Evolutionary conservation across 345 rosid genomes (phyloP).

Genomic region (Gossypium herbaceum): DNA sequence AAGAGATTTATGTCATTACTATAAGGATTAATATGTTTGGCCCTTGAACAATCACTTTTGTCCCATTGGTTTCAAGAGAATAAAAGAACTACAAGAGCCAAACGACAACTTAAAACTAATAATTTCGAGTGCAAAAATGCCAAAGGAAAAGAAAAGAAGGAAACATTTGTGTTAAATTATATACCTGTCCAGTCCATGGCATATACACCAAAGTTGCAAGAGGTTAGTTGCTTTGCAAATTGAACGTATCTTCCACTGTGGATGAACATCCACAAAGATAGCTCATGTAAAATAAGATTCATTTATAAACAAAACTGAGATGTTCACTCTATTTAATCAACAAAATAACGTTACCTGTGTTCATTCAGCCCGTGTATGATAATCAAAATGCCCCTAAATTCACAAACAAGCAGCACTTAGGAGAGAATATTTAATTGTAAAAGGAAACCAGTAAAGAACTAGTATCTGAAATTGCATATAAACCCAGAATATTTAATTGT

Average conservation of each 20-base stretch:
- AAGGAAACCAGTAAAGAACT: not conserved
- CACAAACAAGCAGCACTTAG: not conserved
- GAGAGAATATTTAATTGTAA: too few relatives aligned
- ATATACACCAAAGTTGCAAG: slow-evolving; percentile 65
- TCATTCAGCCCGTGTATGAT: too few relatives aligned
- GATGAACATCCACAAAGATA: not conserved
- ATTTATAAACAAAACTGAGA: not conserved
- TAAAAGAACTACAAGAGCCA: not conserved
- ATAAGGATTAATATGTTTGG: slow-evolving; percentile 16
- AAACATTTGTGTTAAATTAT: not conserved
- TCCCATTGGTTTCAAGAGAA: not conserved
- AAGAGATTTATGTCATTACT: not conserved
- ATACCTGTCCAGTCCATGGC: slow-evolving; percentile 98
- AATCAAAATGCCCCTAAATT: slow-evolving; percentile 46
- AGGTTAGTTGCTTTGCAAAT: slow-evolving; percentile 77
- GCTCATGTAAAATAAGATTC: not conserved
- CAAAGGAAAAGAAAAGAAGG: not conserved
- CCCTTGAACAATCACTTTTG: not conserved
- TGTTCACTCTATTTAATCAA: not conserved
- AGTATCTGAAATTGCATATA: not conserved
- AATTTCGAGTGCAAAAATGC: not conserved
- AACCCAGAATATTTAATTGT: not conserved
- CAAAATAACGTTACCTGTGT: slow-evolving; percentile 3
- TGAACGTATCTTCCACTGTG: slow-evolving; percentile 85
- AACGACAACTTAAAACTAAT: slow-evolving; percentile 4